Base-by-base conservation (phyloP, 2,329 filamentous ascomycete genomes). In the Fusarium gaditjirri region DNA sequence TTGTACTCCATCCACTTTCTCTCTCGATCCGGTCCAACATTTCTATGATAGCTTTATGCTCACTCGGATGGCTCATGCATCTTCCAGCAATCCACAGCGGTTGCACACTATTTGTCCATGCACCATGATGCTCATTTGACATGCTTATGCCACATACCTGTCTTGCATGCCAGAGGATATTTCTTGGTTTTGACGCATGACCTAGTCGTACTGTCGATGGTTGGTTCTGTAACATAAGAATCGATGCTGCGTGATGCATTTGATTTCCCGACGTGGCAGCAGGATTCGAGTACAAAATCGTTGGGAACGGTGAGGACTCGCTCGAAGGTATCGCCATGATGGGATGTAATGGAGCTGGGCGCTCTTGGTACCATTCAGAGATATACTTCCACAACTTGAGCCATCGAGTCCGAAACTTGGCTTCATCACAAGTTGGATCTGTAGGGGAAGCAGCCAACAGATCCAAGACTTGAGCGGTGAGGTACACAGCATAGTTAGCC, bases 211-310 rank as follows among this genome's bases (percentile, higher is more conserved):
- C 72, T 6, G 62, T 83, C 6, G 76, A 72, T 3, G 85, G 84
- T 58, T 82, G 83, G 29, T 83, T 83, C 56, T 86, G 84, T 2
- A 89, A 80, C 73, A 89, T 81, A 9, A 89, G 74, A 7, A 89
- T 82, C 35, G 84, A 85, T 1, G 86, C 82, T 0, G 87, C 87
- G 71, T 89, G 87, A 53, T 88, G 86, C 2, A 88, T 79, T 60
- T 88, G 87, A 63, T 87, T 89, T 1, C 85, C 84, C 1, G 85
- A 87, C 33, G 88, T 87, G 27, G 86, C 86, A 5, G 85, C 84
- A 68, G 84, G 84, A 47, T 86, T 85, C 23, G 84, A 80, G 70
- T 86, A 88, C 6, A 88, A 80, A 4, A 88, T 83, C 5, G 84
- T 83, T 0, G 85, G 85, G 62, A 87, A 88, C 70, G 78, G 78